Percentiles rank a stretch among this genome's conserved stretches.
phyloP scores from a whole-genome alignment of 495 filamentous ascomycete species.

The Bathelium albidoporum region DNA sequence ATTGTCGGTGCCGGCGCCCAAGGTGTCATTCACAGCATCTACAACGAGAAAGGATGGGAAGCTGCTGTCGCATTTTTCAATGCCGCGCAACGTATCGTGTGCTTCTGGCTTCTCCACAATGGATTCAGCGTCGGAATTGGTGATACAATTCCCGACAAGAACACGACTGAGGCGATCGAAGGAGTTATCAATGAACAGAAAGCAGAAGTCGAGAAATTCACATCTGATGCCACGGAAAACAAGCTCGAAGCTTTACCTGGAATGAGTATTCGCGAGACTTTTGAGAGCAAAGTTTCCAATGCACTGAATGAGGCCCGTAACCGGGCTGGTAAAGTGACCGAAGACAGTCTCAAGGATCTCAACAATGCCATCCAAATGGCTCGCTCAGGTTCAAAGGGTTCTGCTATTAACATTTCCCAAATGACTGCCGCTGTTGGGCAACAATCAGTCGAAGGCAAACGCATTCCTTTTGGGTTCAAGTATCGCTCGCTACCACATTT shows the following conservation, averaged over 20 bases:
- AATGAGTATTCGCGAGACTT: constrained; percentile 97
- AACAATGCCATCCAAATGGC: constrained; percentile 98
- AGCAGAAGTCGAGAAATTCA: constrained; percentile 62
- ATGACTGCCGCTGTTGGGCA: constrained; percentile 97
- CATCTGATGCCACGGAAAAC: constrained; percentile 68
- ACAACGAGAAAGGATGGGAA: constrained; percentile 73
- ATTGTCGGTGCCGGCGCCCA: constrained; percentile 75
- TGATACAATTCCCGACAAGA: constrained; percentile 85
- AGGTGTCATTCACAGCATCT: constrained; percentile 91
- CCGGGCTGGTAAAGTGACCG: constrained; percentile 81
- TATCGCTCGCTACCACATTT: constrained; percentile 96
- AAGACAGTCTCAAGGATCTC: constrained; percentile 81
- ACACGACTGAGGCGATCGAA: constrained; percentile 74
- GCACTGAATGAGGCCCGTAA: constrained; percentile 93
- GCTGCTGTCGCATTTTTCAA: constrained; percentile 91
- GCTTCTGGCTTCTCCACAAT: constrained; percentile 96
- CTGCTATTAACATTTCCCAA: constrained; percentile 97
- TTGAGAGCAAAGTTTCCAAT: constrained; percentile 89
- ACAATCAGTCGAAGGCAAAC: constrained; percentile 95
- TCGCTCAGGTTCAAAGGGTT: constrained; percentile 90
- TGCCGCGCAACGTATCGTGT: constrained; percentile 81
- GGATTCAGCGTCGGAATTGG: constrained; percentile 98
- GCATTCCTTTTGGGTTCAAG: constrained; percentile 99
- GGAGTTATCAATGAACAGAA: constrained; percentile 70
- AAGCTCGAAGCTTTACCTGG: constrained; percentile 79